Conservation (phyloP, 1,139 yeast genomes). For the Hansenula anomala region DNA sequence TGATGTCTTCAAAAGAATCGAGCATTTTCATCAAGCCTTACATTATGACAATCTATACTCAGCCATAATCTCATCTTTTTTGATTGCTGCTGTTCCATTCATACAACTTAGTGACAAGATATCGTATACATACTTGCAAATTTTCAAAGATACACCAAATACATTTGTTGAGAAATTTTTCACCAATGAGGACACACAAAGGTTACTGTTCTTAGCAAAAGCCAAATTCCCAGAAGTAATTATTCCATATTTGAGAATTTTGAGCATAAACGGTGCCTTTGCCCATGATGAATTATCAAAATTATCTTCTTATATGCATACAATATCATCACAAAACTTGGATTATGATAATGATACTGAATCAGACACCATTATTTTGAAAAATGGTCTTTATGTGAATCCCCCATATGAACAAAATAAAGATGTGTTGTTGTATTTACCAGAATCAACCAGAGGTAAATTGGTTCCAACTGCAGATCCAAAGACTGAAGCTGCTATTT, state of each 20-base stretch:
- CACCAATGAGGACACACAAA: slow-evolving; percentile 46
- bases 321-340: slow-evolving; percentile 24
- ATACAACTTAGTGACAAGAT: slow-evolving; percentile 53
- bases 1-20: slow-evolving; percentile 43
- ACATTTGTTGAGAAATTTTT: slow-evolving; percentile 56
- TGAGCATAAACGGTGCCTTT: slow-evolving; percentile 59
- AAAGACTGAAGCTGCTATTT: slow-evolving; percentile 51
- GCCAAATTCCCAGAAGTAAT: slow-evolving; percentile 75
- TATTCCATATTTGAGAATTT: slow-evolving; percentile 55
- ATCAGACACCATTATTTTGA: slow-evolving; percentile 32
- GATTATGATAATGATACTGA: slow-evolving; percentile 30
- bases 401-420: slow-evolving; percentile 36
- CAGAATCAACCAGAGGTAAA: slow-evolving; percentile 67
- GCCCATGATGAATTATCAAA: slow-evolving; percentile 60
- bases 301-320: slow-evolving; percentile 56
- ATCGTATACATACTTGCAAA: slow-evolving; percentile 44
- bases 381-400: slow-evolving; percentile 32
- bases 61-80: slow-evolving; percentile 54
- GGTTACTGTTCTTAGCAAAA: slow-evolving; percentile 53
- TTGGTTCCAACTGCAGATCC: slow-evolving; percentile 43
- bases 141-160: slow-evolving; percentile 52
- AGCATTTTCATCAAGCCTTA: slow-evolving; percentile 37
- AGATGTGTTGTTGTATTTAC: slow-evolving; percentile 35
- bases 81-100: slow-evolving; percentile 60
- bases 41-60: slow-evolving; percentile 50